A percentile compares a stretch with the other conserved stretches of the same genome.
Evolutionary conservation across 495 filamentous ascomycete genomes (phyloP).

Genomic region (Tuber indicum): DNA sequence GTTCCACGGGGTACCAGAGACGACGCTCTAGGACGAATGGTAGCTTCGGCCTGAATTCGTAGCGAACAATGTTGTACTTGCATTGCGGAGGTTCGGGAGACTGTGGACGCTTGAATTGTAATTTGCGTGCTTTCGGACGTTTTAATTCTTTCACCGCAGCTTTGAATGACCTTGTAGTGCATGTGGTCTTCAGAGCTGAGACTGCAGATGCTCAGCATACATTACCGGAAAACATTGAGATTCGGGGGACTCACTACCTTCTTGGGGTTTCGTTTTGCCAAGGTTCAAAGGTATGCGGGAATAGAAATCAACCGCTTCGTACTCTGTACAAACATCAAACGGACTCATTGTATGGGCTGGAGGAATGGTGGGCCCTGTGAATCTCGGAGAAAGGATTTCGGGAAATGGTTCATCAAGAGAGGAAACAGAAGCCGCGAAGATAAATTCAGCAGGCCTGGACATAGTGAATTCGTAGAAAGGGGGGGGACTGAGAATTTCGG

Average conservation of each 20-base stretch:
- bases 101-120: rapidly evolving
- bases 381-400: neutral
- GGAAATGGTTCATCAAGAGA: neutral
- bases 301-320: neutral
- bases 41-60: neutral
- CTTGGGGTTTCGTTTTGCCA: rapidly evolving
- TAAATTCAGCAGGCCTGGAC: neutral
- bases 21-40: neutral
- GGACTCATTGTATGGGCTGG: neutral
- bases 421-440: neutral
- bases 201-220: neutral
- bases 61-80: neutral
- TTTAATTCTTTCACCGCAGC: neutral
- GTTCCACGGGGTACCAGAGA: neutral
- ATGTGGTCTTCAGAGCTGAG: neutral
- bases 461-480: neutral
- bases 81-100: rapidly evolving
- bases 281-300: neutral
- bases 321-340: neutral
- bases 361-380: neutral
- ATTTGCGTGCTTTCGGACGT: rapidly evolving
- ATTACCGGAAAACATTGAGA: rapidly evolving
- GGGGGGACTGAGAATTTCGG: too few species aligned
- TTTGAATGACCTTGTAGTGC: neutral
- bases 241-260: neutral